Base-by-base conservation (phyloP, 345 rosid genomes). In the Hibiscus syriacus region DNA sequence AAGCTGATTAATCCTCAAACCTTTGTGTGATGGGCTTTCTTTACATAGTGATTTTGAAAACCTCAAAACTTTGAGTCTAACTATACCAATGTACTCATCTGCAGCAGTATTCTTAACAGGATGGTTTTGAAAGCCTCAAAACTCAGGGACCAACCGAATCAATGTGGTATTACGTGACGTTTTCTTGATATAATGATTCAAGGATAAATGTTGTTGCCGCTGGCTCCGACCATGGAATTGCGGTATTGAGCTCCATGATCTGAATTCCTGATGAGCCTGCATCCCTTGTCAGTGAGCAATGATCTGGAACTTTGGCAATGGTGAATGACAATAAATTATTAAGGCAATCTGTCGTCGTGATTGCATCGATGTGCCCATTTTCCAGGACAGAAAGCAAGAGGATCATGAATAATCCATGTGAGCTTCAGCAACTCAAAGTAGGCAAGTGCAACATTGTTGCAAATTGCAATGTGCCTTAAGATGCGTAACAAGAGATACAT, bases 161-260 rank as follows among this genome's bases (percentile, higher is more conserved):
- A 73, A 74, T 76, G 84, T 72, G 70, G 59, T 48, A 73, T 63
- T 66, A 25, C 57, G 59, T 60, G 29, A 68, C 38, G 66, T 64
- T 79, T 76, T 71, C 72, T 73, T 70, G 69, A 53, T 64, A 48
- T 57, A 66, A 74, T 75, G 73, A 27, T 73, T 74, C 63, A 34
- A 66, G 76, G 68, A 76, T 68, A 25, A 58, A 67, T 74, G 78
- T 73, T 78, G 87, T 77, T 79, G 66, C 79, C 79, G 73, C 20
- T 62, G 77, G 81, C 85, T 82, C 81, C 71, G 75, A 80, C 86
- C 92, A 80, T 61, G 77, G 79, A 82, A 75, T 77, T 70, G 53
- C 78, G 86, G 88, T 70, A 80, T 86, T 72, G 89, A 76, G 75
- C 82, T 83, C 76, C 85, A 74, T 63, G 73, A 74, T 14, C 56